These are phyloP conservation scores for Vachellia collinsii DNA, from an alignment of 306 rosid genomes.

Conservation along the genomic window DNA sequence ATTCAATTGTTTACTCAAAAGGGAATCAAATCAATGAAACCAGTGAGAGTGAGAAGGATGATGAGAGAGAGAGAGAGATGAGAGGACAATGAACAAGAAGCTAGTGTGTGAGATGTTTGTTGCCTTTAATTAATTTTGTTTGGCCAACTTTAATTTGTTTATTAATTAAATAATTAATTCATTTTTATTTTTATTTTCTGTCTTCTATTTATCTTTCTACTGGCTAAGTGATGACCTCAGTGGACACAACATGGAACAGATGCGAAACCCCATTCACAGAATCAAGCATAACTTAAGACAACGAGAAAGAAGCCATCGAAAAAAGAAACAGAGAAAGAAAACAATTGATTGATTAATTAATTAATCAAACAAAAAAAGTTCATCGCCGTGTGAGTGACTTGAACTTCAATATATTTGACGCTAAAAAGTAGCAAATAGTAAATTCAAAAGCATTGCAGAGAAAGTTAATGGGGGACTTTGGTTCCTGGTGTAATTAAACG, in stretches of 20 bases:
- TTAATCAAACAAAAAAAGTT: slow-evolving; percentile 18
- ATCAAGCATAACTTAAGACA: slow-evolving; percentile 45
- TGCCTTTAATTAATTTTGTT: too few species aligned
- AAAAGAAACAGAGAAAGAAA: not conserved
- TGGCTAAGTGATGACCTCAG: slow-evolving; percentile 28
- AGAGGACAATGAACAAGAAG: not conserved
- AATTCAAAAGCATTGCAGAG: slow-evolving; percentile 8
- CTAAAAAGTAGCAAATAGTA: not conserved
- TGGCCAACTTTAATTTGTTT: not conserved
- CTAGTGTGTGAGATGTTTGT: too few species aligned
- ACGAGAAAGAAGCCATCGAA: not conserved
- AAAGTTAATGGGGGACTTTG: slow-evolving; percentile 25
- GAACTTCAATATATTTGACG: slow-evolving; percentile 15
- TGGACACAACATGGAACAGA: slow-evolving; percentile 57
- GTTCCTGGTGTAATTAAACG: slow-evolving; percentile 25
- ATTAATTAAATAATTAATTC: not conserved
- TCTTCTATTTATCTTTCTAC: slow-evolving; percentile 13
- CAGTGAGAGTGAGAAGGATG: not conserved
- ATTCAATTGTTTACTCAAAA: slow-evolving; percentile 40
- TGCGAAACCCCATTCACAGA: slow-evolving; percentile 50
- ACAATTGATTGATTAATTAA: slow-evolving; percentile 1
- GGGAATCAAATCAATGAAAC: slow-evolving; percentile 48
- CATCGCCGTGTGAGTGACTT: slow-evolving; percentile 9
- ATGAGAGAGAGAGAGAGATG: not conserved
- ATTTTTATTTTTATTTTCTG: not conserved